A percentile compares a stretch with the other conserved stretches of the same genome.
These are phyloP conservation scores for Artemisia argyi DNA, from an alignment of 129 eudicot species.

Conservation along the genomic window DNA sequence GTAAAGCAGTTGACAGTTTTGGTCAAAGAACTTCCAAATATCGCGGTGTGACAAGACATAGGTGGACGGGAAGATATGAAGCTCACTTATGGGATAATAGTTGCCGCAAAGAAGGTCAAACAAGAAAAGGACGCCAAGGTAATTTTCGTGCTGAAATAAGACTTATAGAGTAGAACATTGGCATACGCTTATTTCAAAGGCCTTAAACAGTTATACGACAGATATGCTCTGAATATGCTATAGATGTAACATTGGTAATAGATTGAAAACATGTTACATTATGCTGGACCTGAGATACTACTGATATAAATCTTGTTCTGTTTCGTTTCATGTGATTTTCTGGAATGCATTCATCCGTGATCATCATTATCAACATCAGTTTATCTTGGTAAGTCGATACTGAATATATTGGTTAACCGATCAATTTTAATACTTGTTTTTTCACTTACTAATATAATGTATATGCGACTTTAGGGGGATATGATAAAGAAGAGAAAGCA, in stretches of 20 bases:
- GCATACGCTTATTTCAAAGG: neutral
- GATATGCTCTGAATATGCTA: too few species aligned
- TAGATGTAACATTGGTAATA: too few species aligned
- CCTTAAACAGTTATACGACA: too few species aligned
- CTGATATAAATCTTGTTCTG: neutral
- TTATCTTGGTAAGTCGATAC: slow-evolving; percentile 62
- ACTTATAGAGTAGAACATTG: too few species aligned
- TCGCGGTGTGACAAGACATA: slow-evolving; percentile 92
- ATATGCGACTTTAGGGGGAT: slow-evolving; percentile 57
- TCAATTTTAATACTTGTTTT: too few species aligned
- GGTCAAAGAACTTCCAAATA: slow-evolving; percentile 88
- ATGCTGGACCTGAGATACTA: too few species aligned
- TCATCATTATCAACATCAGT: slow-evolving; percentile 34
- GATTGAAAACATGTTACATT: too few species aligned
- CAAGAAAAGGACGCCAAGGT: slow-evolving; percentile 99
- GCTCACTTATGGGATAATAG: slow-evolving; percentile 97
- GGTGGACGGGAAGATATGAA: slow-evolving; percentile 97
- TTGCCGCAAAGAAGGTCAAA: slow-evolving; percentile 87
- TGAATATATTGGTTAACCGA: neutral
- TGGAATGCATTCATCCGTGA: slow-evolving; percentile 3
- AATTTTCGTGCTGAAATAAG: neutral
- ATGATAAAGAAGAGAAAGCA: slow-evolving; percentile 96
- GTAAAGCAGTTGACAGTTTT: slow-evolving; percentile 25
- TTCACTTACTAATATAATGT: too few species aligned
- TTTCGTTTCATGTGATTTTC: slow-evolving; percentile 23